These are phyloP conservation scores for Voacanga thouarsii DNA, from an alignment of 257 asterid species.

Conservation along the genomic window DNA sequence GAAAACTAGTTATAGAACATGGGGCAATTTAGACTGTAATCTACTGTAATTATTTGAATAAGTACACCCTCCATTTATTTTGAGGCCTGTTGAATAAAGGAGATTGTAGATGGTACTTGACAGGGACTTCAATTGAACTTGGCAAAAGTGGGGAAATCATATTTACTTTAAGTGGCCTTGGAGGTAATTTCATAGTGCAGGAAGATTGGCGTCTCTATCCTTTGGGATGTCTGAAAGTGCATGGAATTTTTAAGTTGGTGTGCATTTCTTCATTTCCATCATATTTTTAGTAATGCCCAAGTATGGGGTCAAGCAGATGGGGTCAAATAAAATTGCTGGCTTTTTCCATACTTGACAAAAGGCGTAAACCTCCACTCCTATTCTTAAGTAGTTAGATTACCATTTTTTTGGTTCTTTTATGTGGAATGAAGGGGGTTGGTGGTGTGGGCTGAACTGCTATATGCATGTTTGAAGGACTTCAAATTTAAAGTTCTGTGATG, in stretches of 20 bases:
- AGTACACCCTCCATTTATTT: neutral
- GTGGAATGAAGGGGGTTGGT: neutral
- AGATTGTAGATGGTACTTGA: neutral
- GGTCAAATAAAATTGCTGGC: too few species aligned
- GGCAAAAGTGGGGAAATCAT: neutral
- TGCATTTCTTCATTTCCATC: neutral
- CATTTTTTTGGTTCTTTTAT: neutral
- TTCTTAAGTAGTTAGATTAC: too few species aligned
- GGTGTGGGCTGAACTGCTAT: neutral
- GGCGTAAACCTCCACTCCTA: too few species aligned
- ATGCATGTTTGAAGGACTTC: neutral
- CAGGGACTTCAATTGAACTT: neutral
- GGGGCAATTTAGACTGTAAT: neutral
- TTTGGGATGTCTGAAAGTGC: neutral
- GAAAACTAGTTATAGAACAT: neutral
- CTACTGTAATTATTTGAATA: neutral
- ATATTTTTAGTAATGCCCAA: neutral
- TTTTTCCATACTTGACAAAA: too few species aligned
- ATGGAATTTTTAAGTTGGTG: too few species aligned
- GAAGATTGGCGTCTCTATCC: neutral
- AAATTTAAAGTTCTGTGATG: neutral
- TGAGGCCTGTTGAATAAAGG: neutral
- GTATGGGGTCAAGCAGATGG: too few species aligned
- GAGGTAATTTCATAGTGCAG: neutral
- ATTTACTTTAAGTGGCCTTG: neutral